Conservation (phyloP, 2,329 filamentous ascomycete genomes). For the Penicillium palitans region DNA sequence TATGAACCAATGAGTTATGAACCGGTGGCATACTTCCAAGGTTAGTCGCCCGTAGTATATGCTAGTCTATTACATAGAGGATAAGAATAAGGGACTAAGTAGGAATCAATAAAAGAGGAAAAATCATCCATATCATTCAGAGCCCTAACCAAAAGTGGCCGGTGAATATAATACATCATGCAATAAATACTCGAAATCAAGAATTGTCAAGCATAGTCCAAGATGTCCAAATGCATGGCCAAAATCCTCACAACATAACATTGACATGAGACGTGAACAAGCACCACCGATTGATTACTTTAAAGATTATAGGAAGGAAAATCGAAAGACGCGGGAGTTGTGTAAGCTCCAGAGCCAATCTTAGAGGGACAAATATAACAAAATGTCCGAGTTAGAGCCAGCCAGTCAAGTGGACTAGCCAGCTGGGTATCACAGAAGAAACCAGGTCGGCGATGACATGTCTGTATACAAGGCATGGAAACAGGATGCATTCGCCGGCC, state of each 20-base stretch:
- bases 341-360: not conserved
- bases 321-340: not conserved
- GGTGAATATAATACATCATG: not conserved
- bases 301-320: conserved; percentile 12
- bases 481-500: not conserved
- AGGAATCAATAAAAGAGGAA: not conserved
- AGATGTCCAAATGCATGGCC: not conserved
- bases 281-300: conserved; percentile 6
- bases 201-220: conserved; percentile 1
- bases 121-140: not conserved
- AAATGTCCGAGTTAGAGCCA: conserved; percentile 16
- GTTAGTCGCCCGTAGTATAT: no score
- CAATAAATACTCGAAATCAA: not conserved
- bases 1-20: no score
- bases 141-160: not conserved
- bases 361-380: not conserved
- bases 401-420: not conserved
- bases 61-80: no score
- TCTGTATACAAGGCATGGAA: conserved; percentile 1
- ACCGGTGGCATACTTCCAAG: no score
- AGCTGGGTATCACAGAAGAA: conserved; percentile 26
- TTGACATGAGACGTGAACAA: conserved; percentile 4
- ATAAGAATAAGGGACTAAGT: not conserved
- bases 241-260: not conserved
- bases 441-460: not conserved